These are phyloP conservation scores for Pseudohalonectria lignicola DNA, from an alignment of 2,329 filamentous ascomycete species.

Conservation along the genomic window DNA sequence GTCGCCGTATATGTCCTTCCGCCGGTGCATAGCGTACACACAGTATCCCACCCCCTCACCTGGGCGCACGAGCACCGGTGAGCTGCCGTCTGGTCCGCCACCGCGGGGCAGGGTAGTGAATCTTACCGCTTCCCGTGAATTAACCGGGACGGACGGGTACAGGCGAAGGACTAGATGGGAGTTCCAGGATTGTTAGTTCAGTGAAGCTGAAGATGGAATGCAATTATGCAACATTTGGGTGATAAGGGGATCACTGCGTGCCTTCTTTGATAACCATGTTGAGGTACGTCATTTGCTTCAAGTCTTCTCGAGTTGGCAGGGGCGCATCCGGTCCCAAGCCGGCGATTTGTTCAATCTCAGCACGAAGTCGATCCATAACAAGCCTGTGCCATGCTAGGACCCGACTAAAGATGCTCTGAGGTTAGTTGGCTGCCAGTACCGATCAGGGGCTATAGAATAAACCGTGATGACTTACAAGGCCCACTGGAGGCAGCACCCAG, in stretches of 20 bases:
- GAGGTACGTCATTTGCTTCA: conserved; percentile 47
- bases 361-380: conserved; percentile 14
- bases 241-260: conserved; percentile 11
- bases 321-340: conserved; percentile 32
- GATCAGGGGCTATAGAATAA: too few species aligned
- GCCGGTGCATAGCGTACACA: conserved; percentile 21
- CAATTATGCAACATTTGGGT: too few species aligned
- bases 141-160: too few species aligned
- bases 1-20: conserved; percentile 1
- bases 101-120: conserved; percentile 31
- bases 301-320: conserved; percentile 45
- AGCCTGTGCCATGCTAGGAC: conserved; percentile 6
- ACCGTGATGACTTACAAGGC: too few species aligned
- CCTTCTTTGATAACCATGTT: conserved; percentile 43
- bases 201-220: too few species aligned
- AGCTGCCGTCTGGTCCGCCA: conserved; percentile 28
- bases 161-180: too few species aligned
- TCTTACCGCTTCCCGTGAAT: conserved; percentile 4
- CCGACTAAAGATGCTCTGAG: too few species aligned
- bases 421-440: conserved; percentile 3
- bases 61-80: conserved; percentile 32
- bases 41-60: conserved; percentile 25
- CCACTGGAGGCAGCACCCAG: too few species aligned
- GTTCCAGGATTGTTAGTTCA: too few species aligned
- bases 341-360: conserved; percentile 19